A percentile compares a stretch with the other conserved stretches of the same genome.
These are phyloP conservation scores for Fusarium coffeatum DNA, from an alignment of 2,329 filamentous ascomycete genomes.

Conservation along the genomic window DNA sequence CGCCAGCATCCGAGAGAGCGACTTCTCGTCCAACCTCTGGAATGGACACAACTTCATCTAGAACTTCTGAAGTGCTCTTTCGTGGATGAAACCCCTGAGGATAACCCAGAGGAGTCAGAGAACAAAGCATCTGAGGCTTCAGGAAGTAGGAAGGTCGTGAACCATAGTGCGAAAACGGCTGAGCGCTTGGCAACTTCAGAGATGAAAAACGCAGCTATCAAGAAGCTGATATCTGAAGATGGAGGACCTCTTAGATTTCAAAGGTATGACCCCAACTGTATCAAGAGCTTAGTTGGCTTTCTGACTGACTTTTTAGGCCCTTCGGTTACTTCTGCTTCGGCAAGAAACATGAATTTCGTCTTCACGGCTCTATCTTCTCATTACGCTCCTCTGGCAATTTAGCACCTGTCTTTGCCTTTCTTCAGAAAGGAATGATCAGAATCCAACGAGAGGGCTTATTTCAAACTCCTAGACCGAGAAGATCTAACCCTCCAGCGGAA, in stretches of 20 bases:
- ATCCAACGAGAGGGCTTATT: constrained; percentile 35
- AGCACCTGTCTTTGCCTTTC: constrained; percentile 38
- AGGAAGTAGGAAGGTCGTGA: constrained; percentile 9
- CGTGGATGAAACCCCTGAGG: background rate
- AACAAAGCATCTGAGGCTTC: background rate
- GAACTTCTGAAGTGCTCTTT: constrained; percentile 35
- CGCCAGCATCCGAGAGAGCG: constrained; percentile 44
- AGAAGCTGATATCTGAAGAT: constrained; percentile 33
- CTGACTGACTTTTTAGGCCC: constrained; percentile 17
- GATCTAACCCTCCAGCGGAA: constrained; percentile 34
- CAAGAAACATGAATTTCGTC: constrained; percentile 34
- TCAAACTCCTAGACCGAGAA: constrained; percentile 28
- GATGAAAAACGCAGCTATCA: constrained; percentile 39
- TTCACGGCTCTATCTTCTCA: constrained; percentile 40
- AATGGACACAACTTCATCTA: constrained; percentile 40
- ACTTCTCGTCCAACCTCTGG: constrained; percentile 40
- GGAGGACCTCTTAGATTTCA: constrained; percentile 37
- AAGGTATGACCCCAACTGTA: constrained; percentile 12
- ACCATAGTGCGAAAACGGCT: constrained; percentile 29
- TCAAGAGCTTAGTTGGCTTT: rapidly evolving
- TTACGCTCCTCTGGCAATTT: constrained; percentile 9
- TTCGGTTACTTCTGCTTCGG: constrained; percentile 43
- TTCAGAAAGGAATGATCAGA: constrained; percentile 39
- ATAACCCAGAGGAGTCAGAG: background rate
- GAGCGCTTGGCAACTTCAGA: constrained; percentile 37